Conservation (phyloP, 768 basidiomycete species). For the Lactarius deliciosus region DNA sequence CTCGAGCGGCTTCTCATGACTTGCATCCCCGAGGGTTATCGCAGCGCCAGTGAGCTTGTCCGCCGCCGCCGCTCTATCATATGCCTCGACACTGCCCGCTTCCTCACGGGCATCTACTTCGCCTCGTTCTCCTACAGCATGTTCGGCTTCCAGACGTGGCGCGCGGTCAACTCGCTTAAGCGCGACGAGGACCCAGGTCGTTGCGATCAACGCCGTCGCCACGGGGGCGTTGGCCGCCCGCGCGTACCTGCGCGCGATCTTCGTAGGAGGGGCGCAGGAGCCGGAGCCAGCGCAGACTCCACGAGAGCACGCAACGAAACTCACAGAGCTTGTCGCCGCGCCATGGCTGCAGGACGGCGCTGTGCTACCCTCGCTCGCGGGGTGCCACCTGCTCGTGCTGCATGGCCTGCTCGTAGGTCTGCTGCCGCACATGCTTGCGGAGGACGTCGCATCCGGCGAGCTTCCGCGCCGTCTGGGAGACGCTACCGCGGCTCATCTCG, state of each 20-base stretch:
- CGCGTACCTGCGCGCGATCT: slow-evolving; percentile 9
- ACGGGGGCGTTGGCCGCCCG: slow-evolving; percentile 4
- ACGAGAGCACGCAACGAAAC: background rate
- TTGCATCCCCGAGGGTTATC: slow-evolving; percentile 8
- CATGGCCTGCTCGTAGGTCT: slow-evolving; percentile 6
- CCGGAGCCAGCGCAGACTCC: background rate
- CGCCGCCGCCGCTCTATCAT: background rate
- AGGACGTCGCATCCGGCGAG: slow-evolving; percentile 1
- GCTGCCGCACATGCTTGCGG: slow-evolving; percentile 2
- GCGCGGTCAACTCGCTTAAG: slow-evolving; percentile 12
- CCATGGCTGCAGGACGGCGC: background rate
- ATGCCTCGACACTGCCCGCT: background rate
- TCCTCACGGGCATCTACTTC: slow-evolving; percentile 1
- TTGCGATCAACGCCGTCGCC: slow-evolving; percentile 9
- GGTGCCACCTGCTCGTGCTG: slow-evolving; percentile 12
- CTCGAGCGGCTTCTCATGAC: slow-evolving; percentile 12
- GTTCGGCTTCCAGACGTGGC: slow-evolving; percentile 11
- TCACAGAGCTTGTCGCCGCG: slow-evolving; percentile 4
- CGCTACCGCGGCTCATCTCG: slow-evolving; percentile 6
- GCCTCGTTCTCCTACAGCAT: slow-evolving; percentile 2
- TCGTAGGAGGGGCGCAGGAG: background rate
- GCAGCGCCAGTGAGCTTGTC: background rate
- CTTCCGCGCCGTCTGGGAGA: slow-evolving; percentile 13
- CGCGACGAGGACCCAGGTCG: slow-evolving; percentile 8
- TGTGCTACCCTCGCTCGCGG: background rate